phyloP scores from a whole-genome alignment of 2,329 filamentous ascomycete species.

The Sclerotinia sclerotiorum region DNA sequence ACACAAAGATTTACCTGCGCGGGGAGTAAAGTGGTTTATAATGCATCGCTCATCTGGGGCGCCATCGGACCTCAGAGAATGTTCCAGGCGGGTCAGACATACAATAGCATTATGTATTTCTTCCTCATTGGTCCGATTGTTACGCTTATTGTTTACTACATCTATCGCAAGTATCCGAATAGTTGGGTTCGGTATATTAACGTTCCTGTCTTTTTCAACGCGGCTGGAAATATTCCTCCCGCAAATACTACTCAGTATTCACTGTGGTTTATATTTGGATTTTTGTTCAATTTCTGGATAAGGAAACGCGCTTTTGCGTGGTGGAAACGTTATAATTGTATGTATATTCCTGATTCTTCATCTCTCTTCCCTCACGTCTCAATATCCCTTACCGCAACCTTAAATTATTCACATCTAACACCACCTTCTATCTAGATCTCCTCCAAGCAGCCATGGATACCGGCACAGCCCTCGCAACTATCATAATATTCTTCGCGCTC shows the following conservation, averaged over 20 bases:
- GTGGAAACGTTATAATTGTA: constrained; percentile 48
- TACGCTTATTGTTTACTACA: constrained; percentile 58
- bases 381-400: too few species aligned
- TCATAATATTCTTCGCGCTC: constrained; percentile 55
- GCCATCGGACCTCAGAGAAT: constrained; percentile 48
- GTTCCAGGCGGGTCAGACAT: constrained; percentile 51
- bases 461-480: constrained; percentile 51
- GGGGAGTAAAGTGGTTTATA: constrained; percentile 53
- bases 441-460: constrained; percentile 50
- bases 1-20: constrained; percentile 51
- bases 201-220: constrained; percentile 50
- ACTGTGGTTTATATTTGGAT: constrained; percentile 50
- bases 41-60: constrained; percentile 56
- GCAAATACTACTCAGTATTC: constrained; percentile 52
- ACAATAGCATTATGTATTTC: constrained; percentile 49
- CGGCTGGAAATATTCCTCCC: constrained; percentile 48
- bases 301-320: constrained; percentile 48
- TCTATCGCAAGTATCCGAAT: constrained; percentile 57
- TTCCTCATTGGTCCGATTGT: constrained; percentile 54
- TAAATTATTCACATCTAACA: not conserved
- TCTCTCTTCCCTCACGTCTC: not conserved
- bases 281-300: constrained; percentile 50
- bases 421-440: constrained; percentile 40
- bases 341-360: not conserved
- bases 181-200: constrained; percentile 46